Evolutionary conservation across 2,329 filamentous ascomycete genomes (phyloP).

Genomic region (Phoma sp.): DNA sequence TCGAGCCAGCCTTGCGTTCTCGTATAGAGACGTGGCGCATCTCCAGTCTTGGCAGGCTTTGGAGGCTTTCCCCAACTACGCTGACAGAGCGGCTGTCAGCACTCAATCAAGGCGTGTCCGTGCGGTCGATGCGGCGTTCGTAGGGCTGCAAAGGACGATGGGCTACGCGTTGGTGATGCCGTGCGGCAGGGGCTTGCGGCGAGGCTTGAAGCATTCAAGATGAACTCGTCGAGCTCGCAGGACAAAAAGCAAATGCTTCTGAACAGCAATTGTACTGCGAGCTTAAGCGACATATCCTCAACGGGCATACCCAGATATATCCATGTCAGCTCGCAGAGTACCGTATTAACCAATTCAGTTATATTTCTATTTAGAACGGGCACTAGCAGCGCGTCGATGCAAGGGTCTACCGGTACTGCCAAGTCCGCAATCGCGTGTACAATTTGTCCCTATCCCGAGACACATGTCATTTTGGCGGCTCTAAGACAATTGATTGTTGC

Average conservation of each 20-base stretch:
- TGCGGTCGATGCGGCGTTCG: too few relatives aligned
- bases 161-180: neutral
- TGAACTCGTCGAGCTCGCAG: neutral
- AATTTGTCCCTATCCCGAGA: conserved; percentile 16
- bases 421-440: conserved; percentile 7
- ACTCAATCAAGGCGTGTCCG: too few relatives aligned
- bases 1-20: neutral
- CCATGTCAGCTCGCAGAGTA: conserved; percentile 10
- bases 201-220: neutral
- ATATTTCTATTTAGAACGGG: too few relatives aligned
- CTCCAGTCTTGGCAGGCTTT: conserved; percentile 6
- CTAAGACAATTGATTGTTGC: conserved; percentile 8
- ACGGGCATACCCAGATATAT: conserved; percentile 1
- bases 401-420: conserved; percentile 13
- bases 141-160: neutral
- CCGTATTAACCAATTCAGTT: too few relatives aligned
- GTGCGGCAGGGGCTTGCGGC: neutral
- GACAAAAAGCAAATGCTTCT: too few relatives aligned
- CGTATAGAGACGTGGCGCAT: neutral
- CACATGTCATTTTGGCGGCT: conserved; percentile 13
- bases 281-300: too few relatives aligned
- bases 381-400: conserved; percentile 9
- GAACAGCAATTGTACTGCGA: too few relatives aligned
- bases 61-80: neutral
- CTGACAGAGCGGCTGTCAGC: conserved; percentile 1